Base-by-base conservation (phyloP, 257 asterid species). In the Solanum pinnatisectum region DNA sequence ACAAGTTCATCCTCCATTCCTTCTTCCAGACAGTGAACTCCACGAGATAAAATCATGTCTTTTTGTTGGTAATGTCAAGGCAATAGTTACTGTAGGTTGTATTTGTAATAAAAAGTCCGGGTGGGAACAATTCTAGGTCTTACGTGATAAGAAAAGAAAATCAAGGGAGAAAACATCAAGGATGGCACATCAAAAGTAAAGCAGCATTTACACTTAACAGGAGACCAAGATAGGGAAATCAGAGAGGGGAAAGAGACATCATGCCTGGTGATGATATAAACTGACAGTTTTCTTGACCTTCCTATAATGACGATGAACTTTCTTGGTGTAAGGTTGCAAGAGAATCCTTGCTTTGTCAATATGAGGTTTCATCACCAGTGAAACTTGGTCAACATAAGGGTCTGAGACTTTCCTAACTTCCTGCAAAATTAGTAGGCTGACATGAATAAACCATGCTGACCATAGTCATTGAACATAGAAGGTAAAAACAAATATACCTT, bases 211-310 rank as follows among this genome's bases (percentile, higher is more conserved):
- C 40, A 25, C 33, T 63, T 63, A 81, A 81, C 40, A 25, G 67
- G 67, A 78, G 33, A 78, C 65, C 22, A 35, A 42, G n/a, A 33
- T 42, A 78, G 5, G 25, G 37, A 25, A 42, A n/a, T 4, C 37
- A 25, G 84, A 42, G 84, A 37, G 23, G 84, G 27, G 84, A 25
- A 72, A 8, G 85, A 44, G 25, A 82, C 33, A 76, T n/a, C 77
- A 86, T 89, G 90, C 95, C 95, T 85, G 91, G 77, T 44, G 89
- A 87, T 91, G 95, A 83, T 88, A 92, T 72, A 12, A 32, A 23
- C 40, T 87, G 37, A 60, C 84, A 25, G 25, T 46, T 82, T 89
- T 87, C 35, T 83, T 9, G 77, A 86, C 87, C 76, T 84, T 90
- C 71, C 83, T 87, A 85, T 87, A 91, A 78, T 68, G 67, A 12